phyloP scores from a whole-genome alignment of 805 yeast species.

The Saturnispora silvae region DNA sequence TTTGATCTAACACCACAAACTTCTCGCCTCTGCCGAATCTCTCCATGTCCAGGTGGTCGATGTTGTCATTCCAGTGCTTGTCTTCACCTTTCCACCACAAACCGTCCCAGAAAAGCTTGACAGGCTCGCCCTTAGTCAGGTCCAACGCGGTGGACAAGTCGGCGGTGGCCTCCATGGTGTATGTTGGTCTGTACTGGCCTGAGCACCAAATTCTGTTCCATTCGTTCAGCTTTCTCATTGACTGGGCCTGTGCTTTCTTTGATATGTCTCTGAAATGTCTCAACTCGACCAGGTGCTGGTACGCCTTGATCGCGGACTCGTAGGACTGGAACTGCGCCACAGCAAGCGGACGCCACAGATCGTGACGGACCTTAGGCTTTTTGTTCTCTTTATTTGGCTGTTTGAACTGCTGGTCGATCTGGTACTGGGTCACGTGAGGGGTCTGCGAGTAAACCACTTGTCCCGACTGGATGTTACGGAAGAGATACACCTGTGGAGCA shows the following conservation, averaged over 20 bases:
- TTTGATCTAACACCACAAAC: slow-evolving; percentile 51
- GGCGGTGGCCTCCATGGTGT: slow-evolving; percentile 84
- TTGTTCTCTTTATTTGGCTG: slow-evolving; percentile 87
- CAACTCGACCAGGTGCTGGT: slow-evolving; percentile 62
- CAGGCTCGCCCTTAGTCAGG: slow-evolving; percentile 29
- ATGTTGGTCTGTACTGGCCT: slow-evolving; percentile 83
- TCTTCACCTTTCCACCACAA: slow-evolving; percentile 81
- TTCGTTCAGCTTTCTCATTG: slow-evolving; percentile 58
- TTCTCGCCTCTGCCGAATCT: slow-evolving; percentile 55
- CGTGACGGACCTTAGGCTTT: slow-evolving; percentile 69
- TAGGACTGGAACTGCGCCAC: slow-evolving; percentile 58
- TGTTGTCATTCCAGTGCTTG: slow-evolving; percentile 57
- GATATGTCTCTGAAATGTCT: slow-evolving; percentile 61
- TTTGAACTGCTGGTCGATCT: slow-evolving; percentile 60
- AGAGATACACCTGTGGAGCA: slow-evolving; percentile 77
- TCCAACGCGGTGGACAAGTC: slow-evolving; percentile 65
- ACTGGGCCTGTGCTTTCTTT: slow-evolving; percentile 48
- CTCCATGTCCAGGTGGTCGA: slow-evolving; percentile 50
- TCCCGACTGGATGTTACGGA: slow-evolving; percentile 79
- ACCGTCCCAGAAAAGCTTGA: slow-evolving; percentile 71
- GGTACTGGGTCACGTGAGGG: slow-evolving; percentile 42
- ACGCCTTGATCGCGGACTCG: slow-evolving; percentile 61
- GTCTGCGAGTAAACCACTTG: slow-evolving; percentile 85
- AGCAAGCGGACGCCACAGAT: slow-evolving; percentile 85
- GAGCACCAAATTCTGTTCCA: slow-evolving; percentile 80